phyloP scores from a whole-genome alignment of 2,329 filamentous ascomycete genomes.

The Calonectria pteridis region DNA sequence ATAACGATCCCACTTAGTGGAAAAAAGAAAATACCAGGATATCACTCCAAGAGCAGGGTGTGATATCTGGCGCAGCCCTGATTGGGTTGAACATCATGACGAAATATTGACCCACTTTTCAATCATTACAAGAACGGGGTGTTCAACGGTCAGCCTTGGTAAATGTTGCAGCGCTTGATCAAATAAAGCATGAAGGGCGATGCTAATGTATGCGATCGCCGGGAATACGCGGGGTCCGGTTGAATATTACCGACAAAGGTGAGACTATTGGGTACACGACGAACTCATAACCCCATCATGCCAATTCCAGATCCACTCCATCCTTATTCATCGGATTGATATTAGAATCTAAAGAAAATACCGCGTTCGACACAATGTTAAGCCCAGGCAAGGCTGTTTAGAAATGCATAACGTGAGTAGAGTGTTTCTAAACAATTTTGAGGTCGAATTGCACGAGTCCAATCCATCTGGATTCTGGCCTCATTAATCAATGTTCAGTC shows the following conservation, averaged over 20 bases:
- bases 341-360: not conserved
- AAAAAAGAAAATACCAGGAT: not conserved
- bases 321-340: not conserved
- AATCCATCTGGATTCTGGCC: not conserved
- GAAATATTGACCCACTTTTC: conserved; percentile 10
- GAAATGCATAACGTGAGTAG: not conserved
- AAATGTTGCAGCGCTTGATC: not conserved
- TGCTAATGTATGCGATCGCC: not conserved
- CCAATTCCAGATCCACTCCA: not conserved
- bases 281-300: not conserved
- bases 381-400: not conserved
- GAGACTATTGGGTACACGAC: too few relatives aligned
- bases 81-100: not conserved
- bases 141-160: not conserved
- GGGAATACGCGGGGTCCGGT: not conserved
- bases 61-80: not conserved
- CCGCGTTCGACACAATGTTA: not conserved
- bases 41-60: not conserved
- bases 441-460: not conserved
- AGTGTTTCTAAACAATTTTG: not conserved
- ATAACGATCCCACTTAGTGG: not conserved
- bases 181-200: not conserved
- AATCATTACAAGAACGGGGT: not conserved
- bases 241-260: not conserved
- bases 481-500: not conserved